A percentile compares a stretch with the other conserved stretches of the same genome.
Evolutionary conservation across 257 asterid species (phyloP).

Genomic region (Craterostigma plantagineum): DNA sequence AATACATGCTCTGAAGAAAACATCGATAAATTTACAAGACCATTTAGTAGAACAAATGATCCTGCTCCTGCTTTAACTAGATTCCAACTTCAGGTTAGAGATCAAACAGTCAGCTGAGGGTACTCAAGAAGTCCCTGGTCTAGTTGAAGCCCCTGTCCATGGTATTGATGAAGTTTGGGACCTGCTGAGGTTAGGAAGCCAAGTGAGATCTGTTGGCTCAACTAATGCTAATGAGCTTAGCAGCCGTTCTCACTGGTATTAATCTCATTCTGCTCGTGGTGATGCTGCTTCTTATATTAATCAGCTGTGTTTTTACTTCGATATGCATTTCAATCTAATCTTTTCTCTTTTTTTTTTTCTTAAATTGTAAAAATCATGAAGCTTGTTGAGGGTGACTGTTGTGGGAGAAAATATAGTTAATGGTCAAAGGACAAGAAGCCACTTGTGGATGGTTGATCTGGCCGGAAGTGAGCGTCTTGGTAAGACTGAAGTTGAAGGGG

Average conservation of each 20-base stretch:
- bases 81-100: slow-evolving; percentile 59
- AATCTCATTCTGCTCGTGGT: slow-evolving; percentile 4
- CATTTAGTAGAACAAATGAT: background rate
- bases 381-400: slow-evolving; percentile 85
- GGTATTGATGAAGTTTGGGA: slow-evolving; percentile 80
- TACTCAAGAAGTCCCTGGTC: slow-evolving; percentile 97
- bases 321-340: slow-evolving; percentile 1
- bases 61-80: background rate
- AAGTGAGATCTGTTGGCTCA: slow-evolving; percentile 94
- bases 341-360: background rate
- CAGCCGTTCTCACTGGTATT: slow-evolving; percentile 97
- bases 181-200: slow-evolving; percentile 65
- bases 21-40: background rate
- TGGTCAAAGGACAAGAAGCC: slow-evolving; percentile 81
- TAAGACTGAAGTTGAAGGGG: slow-evolving; percentile 87
- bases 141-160: slow-evolving; percentile 65
- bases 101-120: slow-evolving; percentile 99
- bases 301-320: slow-evolving; percentile 1
- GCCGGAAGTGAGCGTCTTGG: slow-evolving; percentile 99
- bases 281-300: slow-evolving; percentile 1
- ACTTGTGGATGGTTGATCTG: slow-evolving; percentile 92
- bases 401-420: slow-evolving; percentile 57
- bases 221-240: slow-evolving; percentile 92
- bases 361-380: slow-evolving; percentile 9
- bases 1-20: too few relatives aligned